Evolutionary conservation across 177 flowering plant genomes (phyloP).

Genomic region (Telopea speciosissima): DNA sequence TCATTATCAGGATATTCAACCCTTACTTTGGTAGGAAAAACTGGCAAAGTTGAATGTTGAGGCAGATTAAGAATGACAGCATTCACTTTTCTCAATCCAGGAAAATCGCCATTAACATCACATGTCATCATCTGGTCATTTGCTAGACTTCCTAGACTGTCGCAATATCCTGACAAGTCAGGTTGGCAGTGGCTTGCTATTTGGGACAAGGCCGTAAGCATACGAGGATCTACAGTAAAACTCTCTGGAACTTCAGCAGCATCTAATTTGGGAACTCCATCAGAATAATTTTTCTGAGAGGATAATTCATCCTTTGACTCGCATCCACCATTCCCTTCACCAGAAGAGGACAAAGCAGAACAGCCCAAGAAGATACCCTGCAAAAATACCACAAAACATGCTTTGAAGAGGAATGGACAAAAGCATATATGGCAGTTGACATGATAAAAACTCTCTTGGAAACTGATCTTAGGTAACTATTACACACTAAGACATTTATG

Average conservation of each 20-base stretch:
- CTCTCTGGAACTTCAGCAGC: conserved; percentile 1
- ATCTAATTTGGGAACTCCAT: background rate
- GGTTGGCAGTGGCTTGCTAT: background rate
- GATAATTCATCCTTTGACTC: background rate
- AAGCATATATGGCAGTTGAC: background rate
- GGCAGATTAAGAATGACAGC: background rate
- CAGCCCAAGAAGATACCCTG: conserved; percentile 11
- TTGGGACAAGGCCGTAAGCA: background rate
- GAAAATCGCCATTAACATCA: background rate
- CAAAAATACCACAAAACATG: background rate
- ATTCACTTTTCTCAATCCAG: background rate
- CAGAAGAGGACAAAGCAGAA: conserved; percentile 11
- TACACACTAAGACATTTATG: too few relatives aligned
- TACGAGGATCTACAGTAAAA: background rate
- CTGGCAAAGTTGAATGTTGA: background rate
- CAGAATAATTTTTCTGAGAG: conserved; percentile 6
- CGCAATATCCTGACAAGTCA: background rate
- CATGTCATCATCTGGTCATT: background rate
- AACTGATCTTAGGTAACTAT: too few relatives aligned
- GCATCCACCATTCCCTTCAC: conserved; percentile 9
- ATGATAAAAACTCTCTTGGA: background rate
- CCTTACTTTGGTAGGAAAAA: background rate
- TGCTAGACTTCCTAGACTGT: background rate
- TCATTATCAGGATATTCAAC: background rate
- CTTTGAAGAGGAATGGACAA: background rate